These are phyloP conservation scores for Penicillium egyptiacum DNA, from an alignment of 495 filamentous ascomycete species.

Conservation along the genomic window DNA sequence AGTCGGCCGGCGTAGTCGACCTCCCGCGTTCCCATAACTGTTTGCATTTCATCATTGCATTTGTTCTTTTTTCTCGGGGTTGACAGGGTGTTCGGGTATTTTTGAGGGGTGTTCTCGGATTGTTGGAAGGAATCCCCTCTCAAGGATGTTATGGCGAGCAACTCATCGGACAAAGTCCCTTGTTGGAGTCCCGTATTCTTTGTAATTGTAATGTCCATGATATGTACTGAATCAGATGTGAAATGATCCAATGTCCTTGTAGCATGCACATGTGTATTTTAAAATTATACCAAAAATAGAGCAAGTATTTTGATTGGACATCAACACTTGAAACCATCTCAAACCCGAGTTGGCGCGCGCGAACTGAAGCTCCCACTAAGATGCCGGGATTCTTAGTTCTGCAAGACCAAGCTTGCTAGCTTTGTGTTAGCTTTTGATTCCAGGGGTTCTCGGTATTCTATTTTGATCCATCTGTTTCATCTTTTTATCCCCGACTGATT, in stretches of 20 bases:
- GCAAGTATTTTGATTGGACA: slow-evolving; percentile 18
- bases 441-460: slow-evolving; percentile 4
- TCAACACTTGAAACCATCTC: slow-evolving; percentile 18
- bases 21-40: neutral
- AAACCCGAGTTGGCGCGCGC: slow-evolving; percentile 26
- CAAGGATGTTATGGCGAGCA: slow-evolving; percentile 26
- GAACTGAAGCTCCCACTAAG: slow-evolving; percentile 20
- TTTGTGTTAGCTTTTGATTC: neutral
- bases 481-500: neutral
- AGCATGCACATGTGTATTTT: neutral
- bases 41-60: slow-evolving; percentile 15
- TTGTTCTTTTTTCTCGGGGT: slow-evolving; percentile 7
- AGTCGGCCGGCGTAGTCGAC: slow-evolving; percentile 39
- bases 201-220: slow-evolving; percentile 29
- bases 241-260: slow-evolving; percentile 6
- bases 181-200: slow-evolving; percentile 1
- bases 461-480: slow-evolving; percentile 25
- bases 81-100: slow-evolving; percentile 11
- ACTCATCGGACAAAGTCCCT: slow-evolving; percentile 17
- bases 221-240: slow-evolving; percentile 22
- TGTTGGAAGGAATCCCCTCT: slow-evolving; percentile 33
- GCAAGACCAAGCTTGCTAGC: neutral
- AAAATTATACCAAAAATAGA: slow-evolving; percentile 6
- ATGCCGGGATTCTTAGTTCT: neutral
- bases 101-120: slow-evolving; percentile 17